phyloP scores from a whole-genome alignment of 306 rosid genomes.

The Cotoneaster glaucophyllus region DNA sequence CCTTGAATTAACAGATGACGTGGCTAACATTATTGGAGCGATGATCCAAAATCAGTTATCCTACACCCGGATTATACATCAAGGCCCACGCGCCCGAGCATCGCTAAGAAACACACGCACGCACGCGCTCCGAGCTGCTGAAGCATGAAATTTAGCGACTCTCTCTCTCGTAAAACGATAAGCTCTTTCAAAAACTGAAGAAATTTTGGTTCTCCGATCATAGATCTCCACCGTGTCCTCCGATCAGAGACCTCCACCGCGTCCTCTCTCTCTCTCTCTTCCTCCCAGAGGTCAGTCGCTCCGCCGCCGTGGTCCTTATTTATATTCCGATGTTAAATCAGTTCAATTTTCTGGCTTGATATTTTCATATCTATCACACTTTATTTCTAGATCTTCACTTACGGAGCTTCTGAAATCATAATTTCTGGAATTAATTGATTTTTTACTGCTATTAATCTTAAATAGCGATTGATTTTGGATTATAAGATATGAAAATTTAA shows the following conservation, averaged over 20 bases:
- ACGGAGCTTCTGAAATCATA: background rate
- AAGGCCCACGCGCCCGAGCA: background rate
- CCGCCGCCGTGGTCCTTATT: background rate
- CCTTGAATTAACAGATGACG: too few relatives aligned
- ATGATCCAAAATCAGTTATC: too few relatives aligned
- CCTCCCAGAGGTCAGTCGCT: background rate
- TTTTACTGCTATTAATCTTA: background rate
- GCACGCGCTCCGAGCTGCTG: background rate
- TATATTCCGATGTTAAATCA: background rate
- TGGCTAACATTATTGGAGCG: too few relatives aligned
- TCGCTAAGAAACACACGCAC: background rate
- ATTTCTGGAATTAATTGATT: background rate
- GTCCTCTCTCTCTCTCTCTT: background rate
- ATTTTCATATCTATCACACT: conserved; percentile 4
- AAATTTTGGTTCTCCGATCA: conserved; percentile 2
- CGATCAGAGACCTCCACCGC: conserved; percentile 4
- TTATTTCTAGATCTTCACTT: background rate
- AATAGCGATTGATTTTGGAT: background rate
- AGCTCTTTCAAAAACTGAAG: background rate
- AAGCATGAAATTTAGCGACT: background rate
- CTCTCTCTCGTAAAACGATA: too few relatives aligned
- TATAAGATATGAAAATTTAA: background rate
- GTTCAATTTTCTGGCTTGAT: background rate
- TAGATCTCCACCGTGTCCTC: too few relatives aligned
- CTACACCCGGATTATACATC: too few relatives aligned